Conservation (phyloP, 2,329 filamentous ascomycete genomes). For the Colletotrichum destructivum region DNA sequence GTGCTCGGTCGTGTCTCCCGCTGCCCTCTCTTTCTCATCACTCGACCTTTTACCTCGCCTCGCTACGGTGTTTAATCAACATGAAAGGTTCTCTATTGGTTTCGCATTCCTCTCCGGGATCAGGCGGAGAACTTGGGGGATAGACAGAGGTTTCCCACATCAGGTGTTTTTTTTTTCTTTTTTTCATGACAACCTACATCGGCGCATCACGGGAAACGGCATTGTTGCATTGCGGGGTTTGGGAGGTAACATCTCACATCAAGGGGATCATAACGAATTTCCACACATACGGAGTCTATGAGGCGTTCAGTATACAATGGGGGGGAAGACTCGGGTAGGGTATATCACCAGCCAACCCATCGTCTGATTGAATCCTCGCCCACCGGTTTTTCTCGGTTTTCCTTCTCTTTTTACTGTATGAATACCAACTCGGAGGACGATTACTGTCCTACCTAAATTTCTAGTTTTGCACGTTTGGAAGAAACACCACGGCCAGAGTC, state of each 20-base stretch:
- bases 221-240: conserved; percentile 36
- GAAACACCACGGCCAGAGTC: neutral
- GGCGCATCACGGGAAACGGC: conserved; percentile 33
- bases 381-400: neutral
- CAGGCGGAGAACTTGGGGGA: conserved; percentile 1
- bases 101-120: conserved; percentile 9
- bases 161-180: neutral
- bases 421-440: conserved; percentile 33
- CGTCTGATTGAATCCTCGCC: conserved; percentile 2
- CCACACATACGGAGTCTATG: conserved; percentile 11
- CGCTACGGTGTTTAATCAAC: conserved; percentile 28
- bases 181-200: conserved; percentile 2
- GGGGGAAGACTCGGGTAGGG: neutral
- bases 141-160: conserved; percentile 8
- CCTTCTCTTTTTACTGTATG: conserved; percentile 27
- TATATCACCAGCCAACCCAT: neutral
- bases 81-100: conserved; percentile 18
- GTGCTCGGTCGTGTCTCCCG: neutral
- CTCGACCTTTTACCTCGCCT: neutral
- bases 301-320: neutral
- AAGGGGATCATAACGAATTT: neutral
- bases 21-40: neutral
- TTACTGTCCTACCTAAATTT: conserved; percentile 11
- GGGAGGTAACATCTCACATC: conserved; percentile 12
- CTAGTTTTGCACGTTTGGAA: conserved; percentile 1